phyloP scores from a whole-genome alignment of 352 stramenopile genomes.

The Phytopythium vexans region DNA sequence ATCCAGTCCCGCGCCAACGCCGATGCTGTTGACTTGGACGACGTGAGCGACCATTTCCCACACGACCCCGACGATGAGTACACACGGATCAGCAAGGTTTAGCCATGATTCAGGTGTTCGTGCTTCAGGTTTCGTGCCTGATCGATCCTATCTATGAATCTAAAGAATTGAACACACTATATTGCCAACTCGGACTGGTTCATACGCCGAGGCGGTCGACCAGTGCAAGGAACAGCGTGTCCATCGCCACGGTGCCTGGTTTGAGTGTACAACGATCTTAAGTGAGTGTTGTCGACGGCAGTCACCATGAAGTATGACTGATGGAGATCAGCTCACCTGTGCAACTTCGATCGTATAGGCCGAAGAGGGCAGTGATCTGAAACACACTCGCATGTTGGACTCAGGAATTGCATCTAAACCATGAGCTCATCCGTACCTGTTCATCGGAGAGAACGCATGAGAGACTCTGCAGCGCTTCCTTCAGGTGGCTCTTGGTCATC shows the following conservation, averaged over 20 bases:
- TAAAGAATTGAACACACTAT: too few relatives aligned
- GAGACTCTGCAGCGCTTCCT: conserved; percentile 47
- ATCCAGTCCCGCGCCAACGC: conserved; percentile 2
- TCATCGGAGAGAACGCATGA: conserved; percentile 57
- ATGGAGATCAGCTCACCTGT: conserved; percentile 27
- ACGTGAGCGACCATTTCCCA: neutral
- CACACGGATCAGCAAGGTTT: neutral
- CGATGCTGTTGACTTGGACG: conserved; percentile 4
- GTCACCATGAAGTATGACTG: neutral
- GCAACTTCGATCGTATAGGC: conserved; percentile 34
- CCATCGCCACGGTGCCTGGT: conserved; percentile 34
- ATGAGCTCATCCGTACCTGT: conserved; percentile 25
- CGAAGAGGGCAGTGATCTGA: conserved; percentile 46
- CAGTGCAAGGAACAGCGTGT: conserved; percentile 24
- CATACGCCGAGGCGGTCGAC: conserved; percentile 1
- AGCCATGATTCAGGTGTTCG: too few relatives aligned
- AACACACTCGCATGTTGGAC: neutral
- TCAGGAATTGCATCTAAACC: neutral
- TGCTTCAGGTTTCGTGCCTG: too few relatives aligned
- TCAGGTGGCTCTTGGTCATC: conserved; percentile 51
- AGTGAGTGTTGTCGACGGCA: conserved; percentile 1
- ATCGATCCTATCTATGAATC: too few relatives aligned
- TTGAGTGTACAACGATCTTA: neutral
- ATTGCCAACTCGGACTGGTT: too few relatives aligned
- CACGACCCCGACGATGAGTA: neutral